Evolutionary conservation across 1,139 yeast species (phyloP), one percentile per base, ranked within the genome.

Genomic region (Taphrina flavorubra): DNA sequence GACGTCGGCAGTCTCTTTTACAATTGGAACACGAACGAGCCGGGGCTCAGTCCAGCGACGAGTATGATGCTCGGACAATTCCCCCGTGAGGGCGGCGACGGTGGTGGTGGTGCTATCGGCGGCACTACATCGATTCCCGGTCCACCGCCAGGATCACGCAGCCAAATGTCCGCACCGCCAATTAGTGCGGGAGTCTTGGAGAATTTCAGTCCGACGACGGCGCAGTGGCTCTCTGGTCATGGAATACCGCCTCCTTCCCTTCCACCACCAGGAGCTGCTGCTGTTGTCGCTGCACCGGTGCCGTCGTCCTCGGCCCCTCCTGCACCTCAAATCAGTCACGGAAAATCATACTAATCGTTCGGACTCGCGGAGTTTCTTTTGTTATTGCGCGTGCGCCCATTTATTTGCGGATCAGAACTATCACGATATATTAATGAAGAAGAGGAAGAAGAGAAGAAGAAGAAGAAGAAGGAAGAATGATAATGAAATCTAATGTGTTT

Each of bases 21-120:
- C 47, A 63, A 63, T n/a, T 63, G 67, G 67, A 57, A 63, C 46
- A 63, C 59, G 61, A 63, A 63, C 37, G 67, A 63, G 37, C 67
- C 67, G 34, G 67, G 67, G 10, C 51, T 63, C 39, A 53, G 61
- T 18, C 67, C 67, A 1, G 67, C 67, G n/a, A 63, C 67, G 61
- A 63, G 67, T 55, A 53, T 63, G 59, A 49, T 49, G 20, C 51
- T 63, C 16, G 42, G 42, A 7, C 67, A 63, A 16, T 58, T 44
- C 16, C 31, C 31, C 4, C 51, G 53, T n/a, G 62, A 58, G 14
- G 36, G 44, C 39, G 31, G 31, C 31, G 31, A 25, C 31, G 31
- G 31, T 25, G 31, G 31, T 25, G 31, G 31, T 25, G 31, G 31
- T 25, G 31, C 31, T 25, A 25, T 25, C 31, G 40, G 44, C 16